Evolutionary conservation across 2,329 filamentous ascomycete species (phyloP).

Genomic region (Ceratocystis albifundus): DNA sequence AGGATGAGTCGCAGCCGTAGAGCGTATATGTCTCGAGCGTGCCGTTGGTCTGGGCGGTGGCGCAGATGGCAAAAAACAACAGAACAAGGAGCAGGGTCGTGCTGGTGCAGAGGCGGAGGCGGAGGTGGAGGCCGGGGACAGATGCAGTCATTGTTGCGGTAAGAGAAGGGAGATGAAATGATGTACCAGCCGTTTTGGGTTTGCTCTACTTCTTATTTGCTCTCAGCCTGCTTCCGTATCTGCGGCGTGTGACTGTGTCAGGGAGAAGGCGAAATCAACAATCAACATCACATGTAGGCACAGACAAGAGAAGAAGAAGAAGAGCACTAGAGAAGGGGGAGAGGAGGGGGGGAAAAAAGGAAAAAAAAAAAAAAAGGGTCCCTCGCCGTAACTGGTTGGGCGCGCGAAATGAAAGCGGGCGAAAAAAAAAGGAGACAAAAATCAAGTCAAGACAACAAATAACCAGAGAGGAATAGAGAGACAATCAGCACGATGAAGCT

Average conservation of each 20-base stretch:
- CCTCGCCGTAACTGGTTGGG: slow-evolving; percentile 2
- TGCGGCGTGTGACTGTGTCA: not conserved
- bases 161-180: not conserved
- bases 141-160: not conserved
- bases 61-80: not conserved
- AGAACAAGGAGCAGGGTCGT: slow-evolving; percentile 5
- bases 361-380: slow-evolving; percentile 1
- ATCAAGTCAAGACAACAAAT: slow-evolving; percentile 1
- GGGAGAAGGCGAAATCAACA: not conserved
- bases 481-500: not conserved
- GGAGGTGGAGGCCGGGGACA: not conserved
- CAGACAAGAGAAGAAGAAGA: not conserved
- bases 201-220: not conserved
- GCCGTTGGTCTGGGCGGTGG: slow-evolving; percentile 21
- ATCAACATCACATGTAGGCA: not conserved
- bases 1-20: slow-evolving; percentile 19
- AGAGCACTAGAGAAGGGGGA: not conserved
- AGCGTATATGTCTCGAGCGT: slow-evolving; percentile 23
- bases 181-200: not conserved
- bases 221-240: not conserved
- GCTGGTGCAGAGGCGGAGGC: not conserved
- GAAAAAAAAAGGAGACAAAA: slow-evolving; percentile 11
- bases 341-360: not conserved
- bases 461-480: not conserved
- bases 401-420: slow-evolving; percentile 3